phyloP scores from a whole-genome alignment of 2,329 filamentous ascomycete species.

The Ophiostoma novo-ulmi region DNA sequence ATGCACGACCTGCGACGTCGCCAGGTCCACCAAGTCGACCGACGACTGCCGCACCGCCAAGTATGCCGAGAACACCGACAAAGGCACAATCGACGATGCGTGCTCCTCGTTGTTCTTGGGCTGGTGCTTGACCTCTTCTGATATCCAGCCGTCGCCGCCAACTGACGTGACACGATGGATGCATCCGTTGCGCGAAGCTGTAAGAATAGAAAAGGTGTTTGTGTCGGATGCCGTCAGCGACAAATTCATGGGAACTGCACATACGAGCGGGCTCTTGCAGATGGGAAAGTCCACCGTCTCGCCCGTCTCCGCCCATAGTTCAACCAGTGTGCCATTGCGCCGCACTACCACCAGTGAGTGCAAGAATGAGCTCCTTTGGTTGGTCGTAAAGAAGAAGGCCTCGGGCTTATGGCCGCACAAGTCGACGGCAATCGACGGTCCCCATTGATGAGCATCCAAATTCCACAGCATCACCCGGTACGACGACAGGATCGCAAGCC shows the following conservation, averaged over 20 bases:
- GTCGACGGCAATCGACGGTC: constrained; percentile 50
- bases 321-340: constrained; percentile 58
- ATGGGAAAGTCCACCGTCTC: constrained; percentile 43
- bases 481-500: constrained; percentile 61
- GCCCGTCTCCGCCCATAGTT: constrained; percentile 48
- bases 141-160: constrained; percentile 44
- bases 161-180: constrained; percentile 45
- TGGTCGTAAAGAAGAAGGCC: constrained; percentile 58
- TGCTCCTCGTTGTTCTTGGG: constrained; percentile 39
- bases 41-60: constrained; percentile 54
- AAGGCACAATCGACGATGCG: constrained; percentile 52
- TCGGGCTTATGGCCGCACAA: constrained; percentile 54
- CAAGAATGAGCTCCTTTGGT: constrained; percentile 33
- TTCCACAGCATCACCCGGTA: constrained; percentile 59
- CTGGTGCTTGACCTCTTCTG: constrained; percentile 42
- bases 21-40: constrained; percentile 58
- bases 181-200: constrained; percentile 47
- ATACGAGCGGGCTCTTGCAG: constrained; percentile 50
- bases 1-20: constrained; percentile 52
- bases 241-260: constrained; percentile 41
- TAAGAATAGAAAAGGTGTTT: constrained; percentile 39
- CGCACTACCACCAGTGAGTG: constrained; percentile 57
- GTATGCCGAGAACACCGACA: constrained; percentile 55
- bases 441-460: constrained; percentile 52
- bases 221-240: neutral